Percentiles rank a stretch among this genome's conserved stretches.
Evolutionary conservation across 768 basidiomycete genomes (phyloP).

Genomic region (Pulveroboletus frians): DNA sequence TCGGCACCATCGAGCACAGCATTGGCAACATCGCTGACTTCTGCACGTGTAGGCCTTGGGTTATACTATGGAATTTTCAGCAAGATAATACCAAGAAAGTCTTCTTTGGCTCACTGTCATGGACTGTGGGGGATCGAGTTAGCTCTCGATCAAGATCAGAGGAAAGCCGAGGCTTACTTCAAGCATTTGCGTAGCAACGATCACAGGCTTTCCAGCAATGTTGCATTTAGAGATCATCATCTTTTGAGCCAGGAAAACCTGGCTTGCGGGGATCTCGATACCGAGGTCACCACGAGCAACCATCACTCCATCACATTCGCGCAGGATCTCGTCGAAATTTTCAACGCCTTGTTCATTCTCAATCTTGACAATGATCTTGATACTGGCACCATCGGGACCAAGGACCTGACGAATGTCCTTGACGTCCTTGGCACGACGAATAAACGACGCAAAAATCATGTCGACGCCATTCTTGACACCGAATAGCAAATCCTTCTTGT

Average conservation of each 20-base stretch:
- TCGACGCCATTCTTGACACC: constrained; percentile 98
- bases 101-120: constrained; percentile 67
- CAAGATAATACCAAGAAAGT: background rate
- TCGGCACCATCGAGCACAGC: constrained; percentile 98
- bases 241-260: constrained; percentile 99
- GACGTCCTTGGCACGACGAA: constrained; percentile 93
- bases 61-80: constrained; percentile 66
- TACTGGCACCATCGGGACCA: constrained; percentile 89
- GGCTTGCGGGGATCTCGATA: constrained; percentile 99
- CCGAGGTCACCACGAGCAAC: constrained; percentile 99
- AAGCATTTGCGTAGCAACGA: constrained; percentile 99
- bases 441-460: constrained; percentile 99
- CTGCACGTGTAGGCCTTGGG: constrained; percentile 96
- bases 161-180: constrained; percentile 51
- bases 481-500: constrained; percentile 91
- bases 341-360: constrained; percentile 99
- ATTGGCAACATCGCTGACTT: constrained; percentile 98
- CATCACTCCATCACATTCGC: constrained; percentile 97
- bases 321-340: constrained; percentile 98
- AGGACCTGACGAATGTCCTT: constrained; percentile 88
- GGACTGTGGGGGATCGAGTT: constrained; percentile 46
- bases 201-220: constrained; percentile 95
- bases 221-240: constrained; percentile 99
- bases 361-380: constrained; percentile 99
- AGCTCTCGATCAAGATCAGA: constrained; percentile 4